These are phyloP conservation scores for Arabidopsis thaliana DNA, from an alignment of 345 rosid species.

Conservation along the genomic window TAIR10.1 NC_003070.9:20936001-20936500, in stretches of 20 bases:
- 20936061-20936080: slow-evolving; percentile 40
- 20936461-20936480: slow-evolving; percentile 38
- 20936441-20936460: slow-evolving; percentile 42
- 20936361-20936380: slow-evolving; percentile 48
- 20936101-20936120: slow-evolving; percentile 48
- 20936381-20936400: slow-evolving; percentile 47
- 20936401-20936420: slow-evolving; percentile 50
- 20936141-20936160: slow-evolving; percentile 48
- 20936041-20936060: slow-evolving; percentile 48
- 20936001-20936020: slow-evolving; percentile 54
- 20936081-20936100: slow-evolving; percentile 48
- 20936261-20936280: slow-evolving; percentile 35
- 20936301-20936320: slow-evolving; percentile 56
- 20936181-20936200: slow-evolving; percentile 55
- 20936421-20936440: slow-evolving; percentile 40
- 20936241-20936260: slow-evolving; percentile 48
- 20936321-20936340: slow-evolving; percentile 71
- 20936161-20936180: slow-evolving; percentile 53
- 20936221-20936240: slow-evolving; percentile 44
- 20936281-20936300: slow-evolving; percentile 49
- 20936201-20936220: slow-evolving; percentile 52
- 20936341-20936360: slow-evolving; percentile 59
- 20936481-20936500: slow-evolving; percentile 48
- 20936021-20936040: slow-evolving; percentile 58
- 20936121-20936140: slow-evolving; percentile 54